Evolutionary conservation across 1,284 basidiomycete species (phyloP).

Genomic region (Pseudomicrostroma phylloplanum): DNA sequence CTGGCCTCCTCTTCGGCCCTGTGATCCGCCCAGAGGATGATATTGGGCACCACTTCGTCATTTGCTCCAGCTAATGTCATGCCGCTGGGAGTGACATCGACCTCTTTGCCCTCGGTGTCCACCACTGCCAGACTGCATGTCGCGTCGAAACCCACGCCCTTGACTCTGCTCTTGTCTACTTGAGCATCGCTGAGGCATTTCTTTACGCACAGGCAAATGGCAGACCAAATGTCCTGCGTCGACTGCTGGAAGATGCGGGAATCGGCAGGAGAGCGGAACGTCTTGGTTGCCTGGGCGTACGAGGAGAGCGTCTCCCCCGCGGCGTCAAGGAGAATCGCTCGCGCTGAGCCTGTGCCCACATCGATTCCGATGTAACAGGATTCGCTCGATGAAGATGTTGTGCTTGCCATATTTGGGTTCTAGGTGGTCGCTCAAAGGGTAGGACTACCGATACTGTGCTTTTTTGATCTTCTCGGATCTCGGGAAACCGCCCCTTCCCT

Average conservation of each 20-base stretch:
- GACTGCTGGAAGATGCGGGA: slow-evolving; percentile 93
- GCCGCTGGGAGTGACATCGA: slow-evolving; percentile 70
- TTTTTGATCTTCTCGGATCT: too few species aligned
- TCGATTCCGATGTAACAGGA: slow-evolving; percentile 4
- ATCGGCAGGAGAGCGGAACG: slow-evolving; percentile 76
- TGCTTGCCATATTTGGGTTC: background rate
- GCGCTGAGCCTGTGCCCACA: slow-evolving; percentile 79
- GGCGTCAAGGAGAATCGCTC: slow-evolving; percentile 73
- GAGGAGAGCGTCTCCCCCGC: slow-evolving; percentile 73
- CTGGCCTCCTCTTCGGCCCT: slow-evolving; percentile 86
- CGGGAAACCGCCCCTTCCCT: too few species aligned
- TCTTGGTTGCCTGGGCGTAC: slow-evolving; percentile 69
- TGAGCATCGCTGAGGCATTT: slow-evolving; percentile 64
- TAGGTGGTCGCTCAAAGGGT: too few species aligned
- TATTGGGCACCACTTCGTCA: slow-evolving; percentile 23
- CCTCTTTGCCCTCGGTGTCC: slow-evolving; percentile 63
- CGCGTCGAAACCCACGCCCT: slow-evolving; percentile 91
- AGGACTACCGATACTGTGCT: too few species aligned
- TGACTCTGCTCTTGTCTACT: slow-evolving; percentile 63
- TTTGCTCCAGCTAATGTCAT: slow-evolving; percentile 19
- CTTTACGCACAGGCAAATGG: slow-evolving; percentile 66
- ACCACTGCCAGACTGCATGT: slow-evolving; percentile 91
- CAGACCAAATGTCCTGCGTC: slow-evolving; percentile 64
- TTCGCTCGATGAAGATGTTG: background rate
- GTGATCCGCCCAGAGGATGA: slow-evolving; percentile 61